These are phyloP conservation scores for Aspergillus fischeri DNA, from an alignment of 2,329 filamentous ascomycete genomes.

Conservation along the genomic window DNA sequence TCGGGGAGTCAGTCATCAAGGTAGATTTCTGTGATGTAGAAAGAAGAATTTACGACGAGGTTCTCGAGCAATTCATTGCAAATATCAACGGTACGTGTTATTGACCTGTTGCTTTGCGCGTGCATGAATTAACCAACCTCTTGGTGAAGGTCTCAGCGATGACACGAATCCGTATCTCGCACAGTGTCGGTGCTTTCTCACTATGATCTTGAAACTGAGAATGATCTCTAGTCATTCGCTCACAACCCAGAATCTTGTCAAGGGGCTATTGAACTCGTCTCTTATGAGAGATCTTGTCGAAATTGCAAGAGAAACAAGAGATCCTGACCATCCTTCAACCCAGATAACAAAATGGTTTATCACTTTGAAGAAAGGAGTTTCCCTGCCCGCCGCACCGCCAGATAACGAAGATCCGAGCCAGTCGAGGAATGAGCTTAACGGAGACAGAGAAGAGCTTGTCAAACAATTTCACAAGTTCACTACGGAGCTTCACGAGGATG, in stretches of 20 bases:
- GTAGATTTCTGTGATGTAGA: conserved; percentile 53
- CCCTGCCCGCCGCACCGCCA: not conserved
- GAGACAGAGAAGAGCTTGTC: conserved; percentile 11
- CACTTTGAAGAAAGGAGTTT: conserved; percentile 11
- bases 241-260: conserved; percentile 44
- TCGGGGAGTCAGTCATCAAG: conserved; percentile 40
- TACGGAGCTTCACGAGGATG: conserved; percentile 25
- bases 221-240: conserved; percentile 51
- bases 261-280: conserved; percentile 41
- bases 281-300: conserved; percentile 44
- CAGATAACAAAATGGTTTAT: conserved; percentile 29
- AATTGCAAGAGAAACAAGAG: conserved; percentile 23
- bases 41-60: conserved; percentile 51
- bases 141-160: not conserved
- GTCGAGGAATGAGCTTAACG: not conserved
- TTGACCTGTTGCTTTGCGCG: not conserved
- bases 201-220: conserved; percentile 48
- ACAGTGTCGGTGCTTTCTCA: conserved; percentile 40
- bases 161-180: conserved; percentile 5
- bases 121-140: conserved; percentile 28
- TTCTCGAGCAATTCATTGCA: conserved; percentile 40
- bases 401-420: not conserved
- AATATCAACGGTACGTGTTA: conserved; percentile 19
- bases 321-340: conserved; percentile 9
- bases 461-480: conserved; percentile 43